A percentile compares a stretch with the other conserved stretches of the same genome.
Conservation (phyloP, 2,329 filamentous ascomycete genomes). For the Epichloe scottii region DNA sequence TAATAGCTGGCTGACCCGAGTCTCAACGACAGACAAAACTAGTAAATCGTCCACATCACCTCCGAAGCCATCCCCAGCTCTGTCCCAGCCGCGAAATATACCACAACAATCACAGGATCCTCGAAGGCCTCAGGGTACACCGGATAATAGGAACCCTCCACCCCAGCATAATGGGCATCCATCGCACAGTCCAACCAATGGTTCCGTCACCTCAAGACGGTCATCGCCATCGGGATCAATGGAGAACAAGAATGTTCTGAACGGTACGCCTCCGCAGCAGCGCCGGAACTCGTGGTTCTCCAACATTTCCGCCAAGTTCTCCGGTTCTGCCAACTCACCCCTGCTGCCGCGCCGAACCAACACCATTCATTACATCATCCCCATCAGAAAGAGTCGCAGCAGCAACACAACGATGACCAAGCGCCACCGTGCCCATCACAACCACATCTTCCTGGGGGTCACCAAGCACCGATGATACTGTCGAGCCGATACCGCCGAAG, state of each 20-base stretch:
- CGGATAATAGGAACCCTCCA: conserved; percentile 11
- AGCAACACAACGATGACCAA: conserved; percentile 5
- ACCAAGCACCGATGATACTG: conserved; percentile 6
- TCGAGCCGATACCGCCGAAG: conserved; percentile 35
- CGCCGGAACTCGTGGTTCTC: conserved; percentile 83
- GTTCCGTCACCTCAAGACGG: conserved; percentile 13
- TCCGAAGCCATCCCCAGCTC: conserved; percentile 12
- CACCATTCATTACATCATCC: conserved; percentile 7
- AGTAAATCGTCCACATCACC: conserved; percentile 18
- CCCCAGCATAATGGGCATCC: conserved; percentile 9
- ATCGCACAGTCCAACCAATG: conserved; percentile 14
- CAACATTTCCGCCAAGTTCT: conserved; percentile 87
- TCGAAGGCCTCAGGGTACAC: conserved; percentile 16
- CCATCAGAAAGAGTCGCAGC: conserved; percentile 8
- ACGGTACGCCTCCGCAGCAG: conserved; percentile 28
- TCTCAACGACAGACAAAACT: conserved; percentile 17
- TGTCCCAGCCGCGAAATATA: conserved; percentile 21
- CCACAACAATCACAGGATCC: conserved; percentile 16
- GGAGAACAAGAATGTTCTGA: conserved; percentile 18
- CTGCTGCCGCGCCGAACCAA: conserved; percentile 16
- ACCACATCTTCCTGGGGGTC: conserved; percentile 12
- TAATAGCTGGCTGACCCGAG: background rate
- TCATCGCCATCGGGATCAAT: conserved; percentile 23
- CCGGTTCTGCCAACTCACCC: conserved; percentile 36
- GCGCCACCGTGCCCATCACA: conserved; percentile 4